Conservation (phyloP, 2,329 filamentous ascomycete species). For the Ceratocystis variospora region DNA sequence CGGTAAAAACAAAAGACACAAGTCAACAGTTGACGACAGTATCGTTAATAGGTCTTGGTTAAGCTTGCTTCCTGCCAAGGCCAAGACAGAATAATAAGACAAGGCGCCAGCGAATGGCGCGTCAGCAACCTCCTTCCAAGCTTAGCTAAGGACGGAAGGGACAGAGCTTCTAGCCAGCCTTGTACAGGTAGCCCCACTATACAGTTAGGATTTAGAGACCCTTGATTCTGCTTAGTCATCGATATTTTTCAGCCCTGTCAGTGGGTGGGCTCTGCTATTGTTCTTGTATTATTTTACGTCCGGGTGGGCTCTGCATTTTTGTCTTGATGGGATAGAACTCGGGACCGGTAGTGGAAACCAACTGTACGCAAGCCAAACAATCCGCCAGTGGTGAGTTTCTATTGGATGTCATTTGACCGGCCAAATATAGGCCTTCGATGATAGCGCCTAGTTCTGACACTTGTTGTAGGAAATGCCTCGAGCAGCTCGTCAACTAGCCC, state of each 20-base stretch:
- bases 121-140: neutral
- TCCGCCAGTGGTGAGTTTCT: neutral
- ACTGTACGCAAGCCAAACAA: neutral
- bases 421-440: neutral
- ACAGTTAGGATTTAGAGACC: neutral
- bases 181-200: neutral
- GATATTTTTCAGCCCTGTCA: neutral
- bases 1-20: neutral
- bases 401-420: neutral
- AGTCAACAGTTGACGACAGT: no score
- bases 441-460: neutral
- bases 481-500: constrained; percentile 17
- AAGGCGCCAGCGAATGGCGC: constrained; percentile 13
- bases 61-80: constrained; percentile 2
- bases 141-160: neutral
- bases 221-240: neutral
- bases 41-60: neutral
- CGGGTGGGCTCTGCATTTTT: neutral
- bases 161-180: neutral
- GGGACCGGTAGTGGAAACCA: neutral
- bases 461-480: constrained; percentile 13
- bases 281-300: no score
- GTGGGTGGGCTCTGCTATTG: neutral
- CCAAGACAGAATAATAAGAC: neutral
- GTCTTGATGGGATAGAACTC: neutral